Percentiles rank a stretch among this genome's conserved stretches.
These are phyloP conservation scores for Ogataea corticis DNA, from an alignment of 805 yeast species.

Conservation along the genomic window DNA sequence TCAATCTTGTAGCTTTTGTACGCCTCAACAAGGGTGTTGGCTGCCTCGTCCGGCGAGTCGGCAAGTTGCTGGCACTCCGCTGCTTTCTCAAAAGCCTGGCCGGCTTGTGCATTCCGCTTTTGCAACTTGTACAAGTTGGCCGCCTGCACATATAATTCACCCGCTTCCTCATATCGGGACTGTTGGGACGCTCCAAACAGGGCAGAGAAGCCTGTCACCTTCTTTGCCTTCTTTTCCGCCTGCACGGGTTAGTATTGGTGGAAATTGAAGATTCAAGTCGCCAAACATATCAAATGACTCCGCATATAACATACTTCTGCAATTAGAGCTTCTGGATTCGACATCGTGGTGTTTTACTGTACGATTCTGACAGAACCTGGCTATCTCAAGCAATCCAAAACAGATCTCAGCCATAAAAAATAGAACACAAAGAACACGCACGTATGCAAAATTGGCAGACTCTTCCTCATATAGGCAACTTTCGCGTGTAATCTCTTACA, in stretches of 20 bases:
- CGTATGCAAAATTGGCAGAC: neutral
- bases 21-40: constrained; percentile 86
- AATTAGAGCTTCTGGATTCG: constrained; percentile 35
- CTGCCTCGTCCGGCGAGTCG: constrained; percentile 84
- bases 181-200: constrained; percentile 64
- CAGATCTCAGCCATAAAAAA: neutral
- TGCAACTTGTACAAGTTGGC: constrained; percentile 84
- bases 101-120: constrained; percentile 74
- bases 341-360: constrained; percentile 23
- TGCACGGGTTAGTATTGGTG: constrained; percentile 22
- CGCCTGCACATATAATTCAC: constrained; percentile 86
- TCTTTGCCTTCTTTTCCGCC: constrained; percentile 72
- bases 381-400: neutral
- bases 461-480: neutral
- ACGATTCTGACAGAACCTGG: neutral
- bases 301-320: constrained; percentile 32
- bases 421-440: constrained; percentile 2
- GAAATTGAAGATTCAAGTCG: neutral
- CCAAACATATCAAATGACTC: neutral
- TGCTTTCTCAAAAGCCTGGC: constrained; percentile 81
- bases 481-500: neutral
- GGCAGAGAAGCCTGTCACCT: constrained; percentile 67
- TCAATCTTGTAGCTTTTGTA: constrained; percentile 80
- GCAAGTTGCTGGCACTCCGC: constrained; percentile 76
- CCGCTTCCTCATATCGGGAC: constrained; percentile 83